Percentiles rank a stretch among this genome's conserved stretches.
These are phyloP conservation scores for Pestalotiopsis sp. DNA, from an alignment of 2,329 filamentous ascomycete genomes.

Conservation along the genomic window DNA sequence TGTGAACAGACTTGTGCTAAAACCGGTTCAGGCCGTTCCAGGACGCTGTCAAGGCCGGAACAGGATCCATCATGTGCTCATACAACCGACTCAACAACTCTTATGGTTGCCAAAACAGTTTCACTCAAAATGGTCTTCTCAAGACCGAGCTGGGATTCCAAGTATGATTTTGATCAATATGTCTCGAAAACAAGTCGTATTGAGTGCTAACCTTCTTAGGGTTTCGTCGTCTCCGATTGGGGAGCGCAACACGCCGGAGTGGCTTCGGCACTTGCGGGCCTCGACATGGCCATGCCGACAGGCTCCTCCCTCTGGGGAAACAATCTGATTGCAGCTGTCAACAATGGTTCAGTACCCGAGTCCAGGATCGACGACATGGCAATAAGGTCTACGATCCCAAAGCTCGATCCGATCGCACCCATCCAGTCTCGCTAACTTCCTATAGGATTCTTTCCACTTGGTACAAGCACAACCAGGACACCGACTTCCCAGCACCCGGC, in stretches of 20 bases:
- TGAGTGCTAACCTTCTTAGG: conserved; percentile 28
- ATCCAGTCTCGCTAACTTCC: background rate
- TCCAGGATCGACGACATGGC: conserved; percentile 65
- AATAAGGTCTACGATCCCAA: conserved; percentile 31
- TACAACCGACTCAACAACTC: conserved; percentile 75
- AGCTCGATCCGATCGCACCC: background rate
- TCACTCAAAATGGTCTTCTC: conserved; percentile 67
- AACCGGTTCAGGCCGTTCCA: background rate
- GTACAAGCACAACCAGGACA: conserved; percentile 57
- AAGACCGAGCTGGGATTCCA: conserved; percentile 64
- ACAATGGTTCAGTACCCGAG: conserved; percentile 60
- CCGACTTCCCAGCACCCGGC: conserved; percentile 45
- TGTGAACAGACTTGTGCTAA: background rate
- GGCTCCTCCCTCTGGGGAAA: conserved; percentile 42
- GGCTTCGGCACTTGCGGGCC: conserved; percentile 62
- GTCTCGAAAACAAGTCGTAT: background rate
- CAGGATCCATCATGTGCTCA: conserved; percentile 60
- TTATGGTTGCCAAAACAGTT: conserved; percentile 71
- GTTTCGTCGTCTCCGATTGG: conserved; percentile 72
- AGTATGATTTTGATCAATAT: conserved; percentile 27
- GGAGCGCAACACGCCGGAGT: conserved; percentile 66
- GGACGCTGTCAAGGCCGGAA: conserved; percentile 58
- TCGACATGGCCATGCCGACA: conserved; percentile 73
- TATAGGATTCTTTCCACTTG: conserved; percentile 52
- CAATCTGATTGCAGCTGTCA: conserved; percentile 61